Conservation (phyloP, 192 early-diverging fungal species). For the Entomortierella beljakovae region DNA sequence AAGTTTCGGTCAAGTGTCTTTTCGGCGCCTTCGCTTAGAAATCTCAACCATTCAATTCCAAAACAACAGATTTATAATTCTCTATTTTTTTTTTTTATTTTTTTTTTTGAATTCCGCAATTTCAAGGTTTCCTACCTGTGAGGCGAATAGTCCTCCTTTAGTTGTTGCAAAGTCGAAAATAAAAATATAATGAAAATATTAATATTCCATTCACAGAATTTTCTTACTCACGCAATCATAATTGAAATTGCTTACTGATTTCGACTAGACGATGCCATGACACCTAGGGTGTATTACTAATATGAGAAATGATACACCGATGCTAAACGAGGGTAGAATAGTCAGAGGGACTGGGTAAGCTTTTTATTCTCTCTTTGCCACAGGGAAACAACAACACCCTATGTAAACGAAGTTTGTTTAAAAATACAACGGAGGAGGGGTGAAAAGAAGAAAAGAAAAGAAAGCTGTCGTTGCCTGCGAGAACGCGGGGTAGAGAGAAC, state of each 20-base stretch:
- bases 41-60: too few species aligned
- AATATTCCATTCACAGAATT: not conserved
- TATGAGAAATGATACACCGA: conserved; percentile 2
- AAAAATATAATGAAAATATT: not conserved
- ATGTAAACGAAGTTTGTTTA: too few species aligned
- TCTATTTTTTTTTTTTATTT: too few species aligned
- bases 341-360: too few species aligned
- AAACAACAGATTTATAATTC: too few species aligned
- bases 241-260: conserved; percentile 14
- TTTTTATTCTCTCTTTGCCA: too few species aligned
- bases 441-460: not conserved
- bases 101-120: too few species aligned
- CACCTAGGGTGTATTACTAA: not conserved
- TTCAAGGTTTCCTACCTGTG: conserved; percentile 34
- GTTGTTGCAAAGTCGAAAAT: not conserved
- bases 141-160: conserved; percentile 40
- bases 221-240: not conserved
- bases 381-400: too few species aligned
- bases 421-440: not conserved
- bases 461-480: not conserved
- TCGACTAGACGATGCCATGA: conserved; percentile 14
- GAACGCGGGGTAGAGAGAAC: not conserved
- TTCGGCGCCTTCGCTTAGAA: too few species aligned
- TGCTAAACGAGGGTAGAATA: too few species aligned
- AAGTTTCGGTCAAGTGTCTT: too few species aligned